A percentile compares a stretch with the other conserved stretches of the same genome.
Conservation (phyloP, 495 filamentous ascomycete species). For the Aspergillus nanangensis region DNA sequence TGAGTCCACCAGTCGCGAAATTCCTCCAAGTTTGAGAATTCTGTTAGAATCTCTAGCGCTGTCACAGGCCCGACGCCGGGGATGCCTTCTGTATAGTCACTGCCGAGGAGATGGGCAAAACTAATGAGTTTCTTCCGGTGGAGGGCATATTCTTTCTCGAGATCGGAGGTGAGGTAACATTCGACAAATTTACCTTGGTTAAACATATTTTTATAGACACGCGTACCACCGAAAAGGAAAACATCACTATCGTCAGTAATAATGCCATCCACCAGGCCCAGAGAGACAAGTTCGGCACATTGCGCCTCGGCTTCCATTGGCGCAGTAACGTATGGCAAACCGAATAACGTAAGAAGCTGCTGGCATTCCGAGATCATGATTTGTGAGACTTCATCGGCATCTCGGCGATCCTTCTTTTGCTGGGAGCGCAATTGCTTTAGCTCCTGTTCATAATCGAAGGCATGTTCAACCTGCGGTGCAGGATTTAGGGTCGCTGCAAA, state of each 20-base stretch:
- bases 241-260: constrained; percentile 97
- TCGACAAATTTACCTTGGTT: constrained; percentile 96
- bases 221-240: constrained; percentile 94
- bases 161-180: constrained; percentile 83
- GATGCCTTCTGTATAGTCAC: constrained; percentile 91
- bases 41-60: constrained; percentile 86
- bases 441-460: constrained; percentile 79
- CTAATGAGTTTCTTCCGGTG: constrained; percentile 77
- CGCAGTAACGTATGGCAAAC: constrained; percentile 91
- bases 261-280: constrained; percentile 91
- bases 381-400: constrained; percentile 92
- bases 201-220: constrained; percentile 99
- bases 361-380: constrained; percentile 96
- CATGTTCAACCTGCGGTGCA: constrained; percentile 51
- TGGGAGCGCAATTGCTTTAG: constrained; percentile 82
- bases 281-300: constrained; percentile 81
- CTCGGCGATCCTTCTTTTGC: constrained; percentile 90
- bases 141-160: constrained; percentile 85
- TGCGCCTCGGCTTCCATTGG: constrained; percentile 99
- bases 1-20: constrained; percentile 87
- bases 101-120: constrained; percentile 83
- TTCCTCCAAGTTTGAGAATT: constrained; percentile 63
- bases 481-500: constrained; percentile 85
- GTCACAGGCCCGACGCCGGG: constrained; percentile 89
- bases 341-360: constrained; percentile 82